Base-by-base conservation (phyloP, 2,329 filamentous ascomycete species). In the Xylaria hypoxylon region DNA sequence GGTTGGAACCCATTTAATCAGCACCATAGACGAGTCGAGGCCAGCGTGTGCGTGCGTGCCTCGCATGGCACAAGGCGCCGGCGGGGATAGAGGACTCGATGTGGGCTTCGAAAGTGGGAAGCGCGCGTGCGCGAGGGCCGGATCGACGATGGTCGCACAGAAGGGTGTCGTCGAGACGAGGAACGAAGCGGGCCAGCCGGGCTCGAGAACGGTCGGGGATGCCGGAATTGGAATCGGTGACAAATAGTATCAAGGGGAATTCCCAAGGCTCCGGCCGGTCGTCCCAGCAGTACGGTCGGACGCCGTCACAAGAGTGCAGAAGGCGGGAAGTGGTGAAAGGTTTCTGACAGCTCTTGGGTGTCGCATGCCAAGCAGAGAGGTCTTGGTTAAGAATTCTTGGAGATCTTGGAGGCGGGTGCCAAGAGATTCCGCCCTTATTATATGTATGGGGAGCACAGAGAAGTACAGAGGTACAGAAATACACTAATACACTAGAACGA, bases 1-100 rank as follows among this genome's bases (percentile, higher is more conserved):
- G 73, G 73, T 79, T 77, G 71, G 81, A 78, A 78, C 83, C 80
- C 80, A 83, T 83, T 80, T 83, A 83, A 79, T 79, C 79, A 75
- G 70, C 69, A 71, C 69, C 67, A 63, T 61, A 45, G 31, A 64
- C 42, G 50, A 66, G 57, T 64, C 51, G 44, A 38, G 26, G 26
- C 17, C 38, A 53, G 33, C 38, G 47, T 45, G 71, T 72, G 72
- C 70, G 71, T 72, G 72, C 70, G 72, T 73, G 75, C 67, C 75
- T 75, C 57, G 60, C 76, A 77, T 76, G 76, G 74, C 75, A 76
- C 73, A 58, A 40, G 60, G 61, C 31, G 51, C 68, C 69, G 72
- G n/a, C 71, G 64, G 59, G 55, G 42, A 62, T 56, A n/a, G 42
- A 19, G 57, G 62, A 44, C 26, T 57, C 35, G 57, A 42, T n/a